These are phyloP conservation scores for Globisporangium parvum DNA, from an alignment of 352 stramenopile genomes.

Conservation along the genomic window DNA sequence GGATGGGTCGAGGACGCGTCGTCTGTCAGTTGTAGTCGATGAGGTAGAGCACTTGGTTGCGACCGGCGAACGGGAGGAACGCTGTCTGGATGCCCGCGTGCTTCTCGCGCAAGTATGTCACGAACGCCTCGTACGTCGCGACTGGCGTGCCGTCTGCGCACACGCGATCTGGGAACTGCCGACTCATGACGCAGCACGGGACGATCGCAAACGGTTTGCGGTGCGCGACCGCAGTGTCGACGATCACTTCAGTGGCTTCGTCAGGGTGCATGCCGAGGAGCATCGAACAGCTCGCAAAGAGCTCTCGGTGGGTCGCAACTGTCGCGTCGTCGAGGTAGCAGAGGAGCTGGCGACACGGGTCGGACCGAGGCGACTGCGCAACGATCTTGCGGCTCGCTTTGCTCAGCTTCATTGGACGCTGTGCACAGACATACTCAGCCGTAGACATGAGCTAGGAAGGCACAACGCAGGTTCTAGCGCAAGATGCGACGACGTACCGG, in stretches of 20 bases:
- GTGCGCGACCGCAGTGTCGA: conserved; percentile 85
- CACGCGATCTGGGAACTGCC: conserved; percentile 79
- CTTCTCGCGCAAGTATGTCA: conserved; percentile 81
- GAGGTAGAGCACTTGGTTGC: conserved; percentile 83
- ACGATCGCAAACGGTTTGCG: conserved; percentile 93
- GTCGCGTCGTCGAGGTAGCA: conserved; percentile 53
- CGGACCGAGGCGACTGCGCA: conserved; percentile 30
- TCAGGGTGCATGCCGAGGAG: conserved; percentile 95
- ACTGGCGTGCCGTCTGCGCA: conserved; percentile 57
- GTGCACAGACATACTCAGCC: background rate
- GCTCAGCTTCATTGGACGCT: conserved; percentile 74
- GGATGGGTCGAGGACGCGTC: background rate
- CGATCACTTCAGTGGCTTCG: conserved; percentile 94
- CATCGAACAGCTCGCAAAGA: conserved; percentile 79
- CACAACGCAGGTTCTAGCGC: background rate
- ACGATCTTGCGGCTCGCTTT: conserved; percentile 73
- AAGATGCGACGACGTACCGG: conserved; percentile 33
- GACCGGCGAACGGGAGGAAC: conserved; percentile 76
- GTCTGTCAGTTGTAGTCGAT: conserved; percentile 36
- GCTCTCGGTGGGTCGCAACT: conserved; percentile 32
- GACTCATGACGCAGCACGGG: conserved; percentile 95
- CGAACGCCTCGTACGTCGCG: conserved; percentile 76
- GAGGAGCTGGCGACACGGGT: conserved; percentile 45
- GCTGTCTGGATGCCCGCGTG: conserved; percentile 47
- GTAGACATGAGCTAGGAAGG: background rate